Conservation (phyloP, 208 protist genomes). For the Trypanosoma caninum region DNA sequence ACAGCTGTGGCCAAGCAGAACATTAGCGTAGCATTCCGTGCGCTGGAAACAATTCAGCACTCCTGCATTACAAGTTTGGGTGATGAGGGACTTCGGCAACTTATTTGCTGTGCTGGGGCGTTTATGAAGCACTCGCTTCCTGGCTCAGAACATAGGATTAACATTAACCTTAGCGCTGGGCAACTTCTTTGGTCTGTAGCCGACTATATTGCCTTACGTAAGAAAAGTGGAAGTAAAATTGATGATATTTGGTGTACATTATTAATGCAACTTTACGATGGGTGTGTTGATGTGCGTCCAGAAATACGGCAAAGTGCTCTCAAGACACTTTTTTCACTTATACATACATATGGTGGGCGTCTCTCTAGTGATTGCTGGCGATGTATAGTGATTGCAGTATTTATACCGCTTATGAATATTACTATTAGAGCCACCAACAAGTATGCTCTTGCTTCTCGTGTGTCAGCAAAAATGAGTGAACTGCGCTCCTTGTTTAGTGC, state of each 20-base stretch:
- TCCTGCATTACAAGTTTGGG: conserved; percentile 61
- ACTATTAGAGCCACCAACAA: conserved; percentile 25
- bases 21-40: conserved; percentile 55
- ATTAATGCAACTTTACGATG: conserved; percentile 52
- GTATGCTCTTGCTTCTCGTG: conserved; percentile 19
- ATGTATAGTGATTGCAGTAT: conserved; percentile 41
- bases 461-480: not conserved
- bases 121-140: conserved; percentile 45
- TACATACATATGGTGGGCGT: conserved; percentile 69
- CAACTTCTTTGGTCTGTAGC: conserved; percentile 85
- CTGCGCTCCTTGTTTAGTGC: not conserved
- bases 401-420: conserved; percentile 51
- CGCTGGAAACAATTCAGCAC: conserved; percentile 72
- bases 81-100: conserved; percentile 39
- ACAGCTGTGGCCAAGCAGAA: conserved; percentile 13
- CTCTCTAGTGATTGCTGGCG: conserved; percentile 56
- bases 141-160: conserved; percentile 44
- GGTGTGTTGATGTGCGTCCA: conserved; percentile 42
- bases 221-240: not conserved
- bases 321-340: conserved; percentile 77
- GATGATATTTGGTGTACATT: conserved; percentile 35
- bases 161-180: conserved; percentile 81
- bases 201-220: conserved; percentile 52
- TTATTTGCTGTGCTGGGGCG: conserved; percentile 53
- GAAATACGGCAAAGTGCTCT: conserved; percentile 82